Evolutionary conservation across 2,329 filamentous ascomycete genomes (phyloP).

Genomic region (Chrysoporthe deuterocubensis): DNA sequence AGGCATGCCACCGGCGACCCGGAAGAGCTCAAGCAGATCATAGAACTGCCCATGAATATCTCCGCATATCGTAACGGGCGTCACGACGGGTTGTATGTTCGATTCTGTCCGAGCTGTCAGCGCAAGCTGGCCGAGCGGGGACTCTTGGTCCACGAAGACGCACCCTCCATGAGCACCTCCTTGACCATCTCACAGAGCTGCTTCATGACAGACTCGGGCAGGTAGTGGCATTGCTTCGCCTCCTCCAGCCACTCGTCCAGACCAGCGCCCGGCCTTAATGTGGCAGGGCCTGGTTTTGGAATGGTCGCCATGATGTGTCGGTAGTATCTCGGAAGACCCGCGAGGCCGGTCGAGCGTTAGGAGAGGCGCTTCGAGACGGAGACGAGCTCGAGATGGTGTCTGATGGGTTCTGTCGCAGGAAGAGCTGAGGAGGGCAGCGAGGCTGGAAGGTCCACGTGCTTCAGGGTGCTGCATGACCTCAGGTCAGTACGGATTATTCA

Average conservation of each 20-base stretch:
- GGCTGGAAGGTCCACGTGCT: slow-evolving; percentile 20
- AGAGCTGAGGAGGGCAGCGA: slow-evolving; percentile 14
- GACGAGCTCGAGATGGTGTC: not conserved
- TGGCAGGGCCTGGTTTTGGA: slow-evolving; percentile 89
- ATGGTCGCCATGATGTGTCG: slow-evolving; percentile 54
- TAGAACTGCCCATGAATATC: slow-evolving; percentile 99
- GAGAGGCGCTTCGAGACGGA: not conserved
- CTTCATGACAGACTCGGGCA: slow-evolving; percentile 97
- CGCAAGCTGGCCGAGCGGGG: not conserved
- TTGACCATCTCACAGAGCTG: slow-evolving; percentile 98
- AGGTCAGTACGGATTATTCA: slow-evolving; percentile 13
- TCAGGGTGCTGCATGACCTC: slow-evolving; percentile 20
- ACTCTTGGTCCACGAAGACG: slow-evolving; percentile 31
- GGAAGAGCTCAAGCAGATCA: slow-evolving; percentile 94
- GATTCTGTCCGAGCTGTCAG: slow-evolving; percentile 66
- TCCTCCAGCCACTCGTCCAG: slow-evolving; percentile 96
- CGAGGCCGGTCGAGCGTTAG: not conserved
- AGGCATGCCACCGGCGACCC: slow-evolving; percentile 95
- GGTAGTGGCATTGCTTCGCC: slow-evolving; percentile 95
- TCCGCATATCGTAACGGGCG: slow-evolving; percentile 94
- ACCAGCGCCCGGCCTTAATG: slow-evolving; percentile 79
- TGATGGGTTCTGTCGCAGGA: not conserved
- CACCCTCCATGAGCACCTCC: slow-evolving; percentile 98
- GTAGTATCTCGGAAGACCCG: slow-evolving; percentile 15
- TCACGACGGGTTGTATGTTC: slow-evolving; percentile 97